phyloP scores from a whole-genome alignment of 306 rosid genomes.

The apple (Malus domestica) region ASM211411v1 NC_041803.1:42258501-42259000 shows the following conservation, averaged over 20 bases:
- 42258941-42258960: neutral
- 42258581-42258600: neutral
- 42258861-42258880: conserved; percentile 27
- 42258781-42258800: conserved; percentile 99
- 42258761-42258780: conserved; percentile 78
- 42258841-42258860: conserved; percentile 48
- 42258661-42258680: conserved; percentile 81
- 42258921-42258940: neutral
- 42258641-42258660: conserved; percentile 69
- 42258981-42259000: neutral
- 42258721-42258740: conserved; percentile 5
- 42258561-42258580: neutral
- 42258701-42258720: neutral
- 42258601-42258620: conserved; percentile 55
- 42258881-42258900: conserved; percentile 26
- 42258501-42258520: neutral
- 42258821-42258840: conserved; percentile 39
- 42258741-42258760: conserved; percentile 38
- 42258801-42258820: conserved; percentile 53
- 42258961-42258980: neutral
- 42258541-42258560: neutral
- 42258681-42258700: conserved; percentile 44
- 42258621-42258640: conserved; percentile 62
- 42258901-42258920: conserved; percentile 44
- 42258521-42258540: neutral